Evolutionary conservation across 305 asterid species (phyloP).

Genomic region (Andrographis paniculata): DNA sequence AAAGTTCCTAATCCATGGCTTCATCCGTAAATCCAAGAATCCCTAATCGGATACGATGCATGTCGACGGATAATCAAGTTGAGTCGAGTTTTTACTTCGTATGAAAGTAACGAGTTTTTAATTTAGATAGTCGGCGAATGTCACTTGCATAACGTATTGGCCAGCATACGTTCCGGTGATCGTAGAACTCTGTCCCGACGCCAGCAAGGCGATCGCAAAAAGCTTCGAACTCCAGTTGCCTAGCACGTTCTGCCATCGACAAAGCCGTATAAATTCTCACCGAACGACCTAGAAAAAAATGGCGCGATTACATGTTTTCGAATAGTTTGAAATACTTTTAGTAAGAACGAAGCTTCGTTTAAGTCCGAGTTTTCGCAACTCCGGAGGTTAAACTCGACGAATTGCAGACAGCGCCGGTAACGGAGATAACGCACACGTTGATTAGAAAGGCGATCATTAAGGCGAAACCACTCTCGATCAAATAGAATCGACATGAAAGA

Average conservation of each 20-base stretch:
- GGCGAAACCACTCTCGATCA: constrained; percentile 28
- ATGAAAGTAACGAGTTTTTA: too few relatives aligned
- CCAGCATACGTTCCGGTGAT: constrained; percentile 26
- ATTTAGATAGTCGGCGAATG: too few relatives aligned
- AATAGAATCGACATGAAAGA: too few relatives aligned
- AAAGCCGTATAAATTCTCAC: too few relatives aligned
- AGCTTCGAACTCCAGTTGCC: constrained; percentile 23
- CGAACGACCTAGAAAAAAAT: too few relatives aligned
- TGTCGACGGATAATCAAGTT: not conserved
- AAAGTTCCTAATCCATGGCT: constrained; percentile 19
- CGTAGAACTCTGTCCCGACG: constrained; percentile 28
- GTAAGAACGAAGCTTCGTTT: too few relatives aligned
- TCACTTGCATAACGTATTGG: constrained; percentile 25
- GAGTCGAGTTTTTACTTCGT: too few relatives aligned
- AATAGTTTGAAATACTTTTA: too few relatives aligned
- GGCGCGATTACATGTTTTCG: too few relatives aligned
- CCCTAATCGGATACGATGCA: constrained; percentile 16
- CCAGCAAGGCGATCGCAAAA: constrained; percentile 24
- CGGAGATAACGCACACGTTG: constrained; percentile 30
- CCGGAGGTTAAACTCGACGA: not conserved
- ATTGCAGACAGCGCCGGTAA: constrained; percentile 24
- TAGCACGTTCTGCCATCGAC: constrained; percentile 13
- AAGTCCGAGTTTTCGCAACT: not conserved
- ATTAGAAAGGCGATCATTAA: constrained; percentile 25
- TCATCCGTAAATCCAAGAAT: constrained; percentile 17